Evolutionary conservation across 2,329 filamentous ascomycete genomes (phyloP).

Genomic region (Pseudopyricularia javanii): DNA sequence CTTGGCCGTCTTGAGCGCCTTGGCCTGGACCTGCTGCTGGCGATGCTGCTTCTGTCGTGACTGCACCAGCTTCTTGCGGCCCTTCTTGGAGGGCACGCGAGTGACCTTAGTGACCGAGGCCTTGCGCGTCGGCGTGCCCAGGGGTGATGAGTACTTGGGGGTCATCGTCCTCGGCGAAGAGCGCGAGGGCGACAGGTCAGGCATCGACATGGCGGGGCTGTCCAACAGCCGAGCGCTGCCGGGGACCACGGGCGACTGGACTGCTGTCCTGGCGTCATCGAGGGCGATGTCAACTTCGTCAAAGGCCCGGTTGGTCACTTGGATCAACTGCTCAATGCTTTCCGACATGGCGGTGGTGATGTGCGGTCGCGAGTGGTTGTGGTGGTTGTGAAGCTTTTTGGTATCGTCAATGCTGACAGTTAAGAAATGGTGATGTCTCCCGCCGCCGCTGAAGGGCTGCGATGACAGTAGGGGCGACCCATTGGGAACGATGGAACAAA

Average conservation of each 20-base stretch:
- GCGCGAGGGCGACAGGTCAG: not conserved
- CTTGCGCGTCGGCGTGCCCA: conserved; percentile 12
- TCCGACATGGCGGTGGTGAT: conserved; percentile 15
- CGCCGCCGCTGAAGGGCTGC: not conserved
- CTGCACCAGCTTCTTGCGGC: conserved; percentile 6
- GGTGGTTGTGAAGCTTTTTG: not conserved
- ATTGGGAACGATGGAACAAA: conserved; percentile 7
- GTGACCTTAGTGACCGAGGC: conserved; percentile 22
- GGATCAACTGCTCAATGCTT: conserved; percentile 31
- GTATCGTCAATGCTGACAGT: not conserved
- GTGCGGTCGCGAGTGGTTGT: not conserved
- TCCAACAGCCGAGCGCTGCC: not conserved
- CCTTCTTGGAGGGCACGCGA: conserved; percentile 25
- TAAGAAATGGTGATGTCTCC: not conserved
- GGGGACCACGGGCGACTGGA: not conserved
- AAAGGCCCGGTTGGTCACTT: conserved; percentile 38
- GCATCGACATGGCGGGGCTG: not conserved
- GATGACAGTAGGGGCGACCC: not conserved
- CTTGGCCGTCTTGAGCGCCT: conserved; percentile 10
- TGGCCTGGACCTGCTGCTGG: not conserved
- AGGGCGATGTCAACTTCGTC: conserved; percentile 29
- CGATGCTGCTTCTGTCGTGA: conserved; percentile 7
- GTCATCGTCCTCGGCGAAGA: not conserved
- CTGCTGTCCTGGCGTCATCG: not conserved
- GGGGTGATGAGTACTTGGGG: conserved; percentile 7